phyloP scores from a whole-genome alignment of 2,329 filamentous ascomycete genomes.

The Phaeosphaeriaceae sp. region DNA sequence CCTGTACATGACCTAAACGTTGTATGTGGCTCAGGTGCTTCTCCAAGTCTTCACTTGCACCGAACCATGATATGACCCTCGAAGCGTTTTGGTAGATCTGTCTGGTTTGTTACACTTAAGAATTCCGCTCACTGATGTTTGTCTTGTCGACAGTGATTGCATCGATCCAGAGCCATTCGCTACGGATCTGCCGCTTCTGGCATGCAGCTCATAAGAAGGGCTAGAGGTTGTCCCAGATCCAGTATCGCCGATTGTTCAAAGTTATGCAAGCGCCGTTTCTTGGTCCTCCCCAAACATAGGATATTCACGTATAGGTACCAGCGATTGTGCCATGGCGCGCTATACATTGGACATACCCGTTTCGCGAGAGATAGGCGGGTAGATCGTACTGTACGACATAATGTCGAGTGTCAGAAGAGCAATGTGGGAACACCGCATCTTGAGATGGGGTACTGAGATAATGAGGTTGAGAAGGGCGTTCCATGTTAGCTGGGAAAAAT shows the following conservation, averaged over 20 bases:
- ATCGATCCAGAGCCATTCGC: slow-evolving; percentile 14
- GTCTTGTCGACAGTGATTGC: slow-evolving; percentile 26
- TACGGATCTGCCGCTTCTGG: background rate
- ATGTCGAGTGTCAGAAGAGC: too few relatives aligned
- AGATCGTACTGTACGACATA: too few relatives aligned
- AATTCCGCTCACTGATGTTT: slow-evolving; percentile 21
- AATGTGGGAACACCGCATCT: too few relatives aligned
- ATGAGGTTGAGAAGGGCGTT: too few relatives aligned
- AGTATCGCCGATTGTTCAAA: background rate
- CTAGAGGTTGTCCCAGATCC: background rate
- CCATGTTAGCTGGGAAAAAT: too few relatives aligned
- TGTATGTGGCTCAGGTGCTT: background rate
- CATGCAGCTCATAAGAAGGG: background rate
- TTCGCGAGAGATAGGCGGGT: too few relatives aligned
- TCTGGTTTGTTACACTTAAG: slow-evolving; percentile 27
- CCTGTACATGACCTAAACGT: background rate
- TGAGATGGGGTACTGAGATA: too few relatives aligned
- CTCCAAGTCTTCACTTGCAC: background rate
- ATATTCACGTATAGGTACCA: background rate
- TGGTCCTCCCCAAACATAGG: background rate
- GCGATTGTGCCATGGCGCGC: background rate
- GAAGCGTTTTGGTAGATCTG: background rate
- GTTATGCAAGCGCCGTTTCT: background rate
- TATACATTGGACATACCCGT: background rate
- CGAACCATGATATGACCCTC: background rate